A percentile compares a stretch with the other conserved stretches of the same genome.
These are phyloP conservation scores for Nothophytophthora sp. DNA, from an alignment of 352 stramenopile species.

Conservation along the genomic window DNA sequence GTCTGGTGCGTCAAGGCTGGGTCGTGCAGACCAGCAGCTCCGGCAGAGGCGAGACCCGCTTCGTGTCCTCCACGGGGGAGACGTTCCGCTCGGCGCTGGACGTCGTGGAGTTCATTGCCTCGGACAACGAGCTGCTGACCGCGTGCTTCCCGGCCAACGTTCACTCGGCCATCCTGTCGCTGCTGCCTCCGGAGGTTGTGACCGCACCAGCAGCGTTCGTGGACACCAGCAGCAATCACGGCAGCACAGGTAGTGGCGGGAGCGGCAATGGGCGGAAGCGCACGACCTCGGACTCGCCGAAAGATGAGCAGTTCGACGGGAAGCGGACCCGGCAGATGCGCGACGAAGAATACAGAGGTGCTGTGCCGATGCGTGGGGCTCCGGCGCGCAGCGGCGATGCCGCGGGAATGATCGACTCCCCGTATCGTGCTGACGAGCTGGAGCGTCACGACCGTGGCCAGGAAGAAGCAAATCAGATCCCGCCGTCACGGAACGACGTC, in stretches of 20 bases:
- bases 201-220: neutral
- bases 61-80: constrained; percentile 30
- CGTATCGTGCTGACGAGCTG: constrained; percentile 9
- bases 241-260: constrained; percentile 6
- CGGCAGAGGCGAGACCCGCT: constrained; percentile 22
- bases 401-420: neutral
- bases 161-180: constrained; percentile 67
- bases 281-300: constrained; percentile 24
- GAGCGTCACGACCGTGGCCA: constrained; percentile 16
- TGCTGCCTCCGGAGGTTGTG: constrained; percentile 44
- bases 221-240: constrained; percentile 13
- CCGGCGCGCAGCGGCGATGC: constrained; percentile 4
- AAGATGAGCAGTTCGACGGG: constrained; percentile 14
- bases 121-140: constrained; percentile 54
- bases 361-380: constrained; percentile 4
- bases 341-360: constrained; percentile 17
- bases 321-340: constrained; percentile 31
- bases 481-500: constrained; percentile 17
- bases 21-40: constrained; percentile 41
- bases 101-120: constrained; percentile 78
- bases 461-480: constrained; percentile 14
- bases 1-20: constrained; percentile 69
- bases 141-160: constrained; percentile 76
- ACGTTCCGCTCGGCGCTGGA: constrained; percentile 65
- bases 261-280: constrained; percentile 19